phyloP scores from a whole-genome alignment of 257 asterid genomes.

The Verbena officinalis region DNA sequence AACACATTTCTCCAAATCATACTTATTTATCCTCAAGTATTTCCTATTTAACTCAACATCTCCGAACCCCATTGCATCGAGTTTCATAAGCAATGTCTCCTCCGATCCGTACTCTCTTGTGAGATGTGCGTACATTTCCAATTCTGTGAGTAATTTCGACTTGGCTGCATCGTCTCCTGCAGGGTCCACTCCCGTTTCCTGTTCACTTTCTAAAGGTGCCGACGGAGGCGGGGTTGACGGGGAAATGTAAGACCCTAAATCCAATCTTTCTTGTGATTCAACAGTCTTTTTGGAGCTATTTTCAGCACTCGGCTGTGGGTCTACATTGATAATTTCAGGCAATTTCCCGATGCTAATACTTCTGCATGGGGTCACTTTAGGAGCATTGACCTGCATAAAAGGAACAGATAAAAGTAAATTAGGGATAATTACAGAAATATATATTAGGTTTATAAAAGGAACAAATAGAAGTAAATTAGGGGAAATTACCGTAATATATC shows the following conservation, averaged over 20 bases:
- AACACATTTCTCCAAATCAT: conserved; percentile 64
- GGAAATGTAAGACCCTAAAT: conserved; percentile 7
- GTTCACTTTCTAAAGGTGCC: too few relatives aligned
- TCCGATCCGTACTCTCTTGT: conserved; percentile 38
- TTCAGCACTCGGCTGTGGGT: too few relatives aligned
- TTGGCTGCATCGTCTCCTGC: neutral
- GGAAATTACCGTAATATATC: too few relatives aligned
- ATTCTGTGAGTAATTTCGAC: too few relatives aligned
- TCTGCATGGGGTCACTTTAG: conserved; percentile 43
- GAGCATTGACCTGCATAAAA: conserved; percentile 65
- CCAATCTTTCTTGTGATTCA: too few relatives aligned
- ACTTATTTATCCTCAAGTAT: conserved; percentile 64
- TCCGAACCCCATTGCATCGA: conserved; percentile 81
- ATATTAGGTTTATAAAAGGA: too few relatives aligned
- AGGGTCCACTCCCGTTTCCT: too few relatives aligned
- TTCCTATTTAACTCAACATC: conserved; percentile 73
- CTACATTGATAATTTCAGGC: conserved; percentile 42
- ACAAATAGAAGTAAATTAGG: too few relatives aligned
- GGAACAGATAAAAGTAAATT: neutral
- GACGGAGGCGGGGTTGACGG: conserved; percentile 18
- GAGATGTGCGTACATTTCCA: too few relatives aligned
- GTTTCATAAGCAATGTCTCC: conserved; percentile 58
- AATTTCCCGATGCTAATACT: conserved; percentile 59
- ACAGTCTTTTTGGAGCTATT: too few relatives aligned
- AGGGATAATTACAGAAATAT: too few relatives aligned